Evolutionary conservation across 1,284 basidiomycete species (phyloP), one percentile per base, ranked within the genome.

Genomic region (Cystobasidium pallidum): DNA sequence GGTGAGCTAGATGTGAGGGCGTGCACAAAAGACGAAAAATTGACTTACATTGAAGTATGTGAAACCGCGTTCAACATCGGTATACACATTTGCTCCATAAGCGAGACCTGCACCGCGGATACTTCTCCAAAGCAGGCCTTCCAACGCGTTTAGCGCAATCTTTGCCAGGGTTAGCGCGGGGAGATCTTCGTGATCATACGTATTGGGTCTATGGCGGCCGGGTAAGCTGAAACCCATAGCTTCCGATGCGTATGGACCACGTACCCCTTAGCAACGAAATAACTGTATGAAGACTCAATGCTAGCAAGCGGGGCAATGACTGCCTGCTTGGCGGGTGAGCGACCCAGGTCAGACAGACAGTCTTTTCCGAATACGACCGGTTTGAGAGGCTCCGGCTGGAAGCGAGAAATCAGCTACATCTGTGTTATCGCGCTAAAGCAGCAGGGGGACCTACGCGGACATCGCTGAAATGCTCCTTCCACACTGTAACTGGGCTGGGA

Each of bases 241-340:
- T 24, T 19, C 19, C 15, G 19, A 7, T 70, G 72, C 57, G 65
- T 71, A n/a, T 73, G 74, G 32, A 74, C 41, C 17, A n/a, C n/a
- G n/a, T 80, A 77, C 28, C 90, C 89, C 78, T 89, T 91, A 0
- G 91, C 86, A 15, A 88, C 89, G 79, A 95, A 91, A 30, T 85
- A 87, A 17, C 88, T 89, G 81, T 89, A 99, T 10, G 91, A 90
- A 77, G 92, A 94, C 82, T 99, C 96, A 76, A 98, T 96, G 3
- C 93, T 92, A 0, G 94, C 89, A 76, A 99, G 85, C 73, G 91
- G 88, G 80, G 94, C 90, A 47, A 99, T 86, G 45, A 92, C 84
- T 24, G 91, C 91, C 88, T 93, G 90, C 79, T 85, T 87, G 11
- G 84, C 80, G 0, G 94, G 92, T 21, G 87, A 84, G 78, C 84